Base-by-base conservation (phyloP, 495 filamentous ascomycete species). In the Podospora appendiculata region DNA sequence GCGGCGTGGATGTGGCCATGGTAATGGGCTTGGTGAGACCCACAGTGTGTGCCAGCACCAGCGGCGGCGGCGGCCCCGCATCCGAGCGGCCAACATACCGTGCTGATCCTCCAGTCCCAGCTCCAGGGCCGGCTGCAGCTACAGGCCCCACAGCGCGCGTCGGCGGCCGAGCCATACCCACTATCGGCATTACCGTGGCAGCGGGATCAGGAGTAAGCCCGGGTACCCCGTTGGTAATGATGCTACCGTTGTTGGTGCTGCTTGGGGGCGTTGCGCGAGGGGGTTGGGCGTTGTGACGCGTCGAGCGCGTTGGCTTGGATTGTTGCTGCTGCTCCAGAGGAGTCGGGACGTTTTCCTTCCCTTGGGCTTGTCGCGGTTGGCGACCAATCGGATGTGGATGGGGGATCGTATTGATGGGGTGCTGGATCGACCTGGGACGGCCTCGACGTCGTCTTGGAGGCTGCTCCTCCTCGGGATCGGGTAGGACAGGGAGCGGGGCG, bases 381-480 rank as follows among this genome's bases (percentile, higher is more conserved):
- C 25, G 25, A 5, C 25, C 25, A 25, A 25, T 25, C 25, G 25
- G 25, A 25, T 25, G 25, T 25, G 25, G 25, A 25, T 25, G 25
- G 5, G 25, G 25, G 25, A 25, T 25, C 2, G 25, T 25, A 25
- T 25, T 5, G 25, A 25, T 25, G 25, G 25, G 25, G 25, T 2
- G 25, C 14, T 48, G 17, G 3, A 10, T 7, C 8, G n/a, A 16
- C 10, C 53, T 44, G 33, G 54, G 38, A 16, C 66, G 62, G 46
- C 61, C 57, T 12, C 68, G 69, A 36, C 71, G 68, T 25, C 71
- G 67, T 45, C 64, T 58, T 8, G 70, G 63, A 25, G 25, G 25
- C 25, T 25, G 25, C 25, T 25, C 25, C 25, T 25, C 25, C 32
- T 66, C 62, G 7, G 60, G 58, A 18, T 70, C 62, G 48, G 56